Conservation (phyloP, 2,329 filamentous ascomycete genomes). For the Shiraia sp. region DNA sequence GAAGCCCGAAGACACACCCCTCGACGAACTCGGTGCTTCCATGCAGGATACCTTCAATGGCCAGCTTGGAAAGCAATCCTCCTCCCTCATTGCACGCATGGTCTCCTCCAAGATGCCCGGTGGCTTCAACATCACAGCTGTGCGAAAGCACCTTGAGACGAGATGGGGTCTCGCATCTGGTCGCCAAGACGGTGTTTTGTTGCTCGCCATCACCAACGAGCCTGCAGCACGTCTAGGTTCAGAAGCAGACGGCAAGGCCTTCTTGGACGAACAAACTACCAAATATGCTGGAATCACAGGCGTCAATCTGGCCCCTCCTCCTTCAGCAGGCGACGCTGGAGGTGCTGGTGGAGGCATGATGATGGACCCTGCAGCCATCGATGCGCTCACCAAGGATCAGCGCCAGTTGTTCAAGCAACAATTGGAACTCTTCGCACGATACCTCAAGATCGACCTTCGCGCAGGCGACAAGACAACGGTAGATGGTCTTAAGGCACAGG, state of each 20-base stretch:
- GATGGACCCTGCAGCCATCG: conserved; percentile 98
- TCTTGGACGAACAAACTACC: conserved; percentile 83
- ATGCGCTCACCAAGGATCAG: conserved; percentile 96
- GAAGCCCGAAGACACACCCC: conserved; percentile 95
- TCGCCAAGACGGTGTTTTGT: conserved; percentile 85
- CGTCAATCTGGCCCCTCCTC: conserved; percentile 76
- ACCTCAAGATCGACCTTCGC: conserved; percentile 94
- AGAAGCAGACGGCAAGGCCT: conserved; percentile 88
- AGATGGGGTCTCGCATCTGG: conserved; percentile 87
- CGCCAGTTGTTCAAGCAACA: conserved; percentile 97
- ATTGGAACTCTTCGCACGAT: conserved; percentile 89
- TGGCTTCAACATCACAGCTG: conserved; percentile 97
- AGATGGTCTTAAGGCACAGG: conserved; percentile 80
- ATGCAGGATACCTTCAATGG: conserved; percentile 99
- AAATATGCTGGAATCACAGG: conserved; percentile 87
- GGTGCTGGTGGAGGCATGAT: conserved; percentile 87
- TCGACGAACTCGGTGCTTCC: conserved; percentile 90
- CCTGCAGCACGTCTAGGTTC: conserved; percentile 84
- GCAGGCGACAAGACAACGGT: conserved; percentile 95
- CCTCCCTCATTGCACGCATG: conserved; percentile 87
- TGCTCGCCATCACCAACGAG: conserved; percentile 91
- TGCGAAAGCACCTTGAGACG: conserved; percentile 92
- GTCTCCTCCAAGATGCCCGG: conserved; percentile 99
- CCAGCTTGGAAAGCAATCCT: conserved; percentile 94
- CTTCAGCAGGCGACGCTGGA: conserved; percentile 71